Base-by-base conservation (phyloP, 768 basidiomycete species). In the Amanita jacksonii region DNA sequence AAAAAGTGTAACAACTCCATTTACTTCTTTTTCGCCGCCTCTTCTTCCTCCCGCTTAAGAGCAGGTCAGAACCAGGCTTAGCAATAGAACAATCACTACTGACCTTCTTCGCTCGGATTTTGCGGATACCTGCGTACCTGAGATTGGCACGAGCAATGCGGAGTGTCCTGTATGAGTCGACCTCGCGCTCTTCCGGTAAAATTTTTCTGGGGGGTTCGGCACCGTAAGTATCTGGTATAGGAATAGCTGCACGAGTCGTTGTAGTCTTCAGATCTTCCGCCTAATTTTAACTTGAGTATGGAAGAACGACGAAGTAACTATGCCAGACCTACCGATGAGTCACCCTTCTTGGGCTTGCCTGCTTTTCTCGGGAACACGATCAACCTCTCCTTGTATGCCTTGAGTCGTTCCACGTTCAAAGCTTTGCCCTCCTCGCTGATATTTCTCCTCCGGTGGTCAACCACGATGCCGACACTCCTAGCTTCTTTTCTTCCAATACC, bases 351-450 rank as follows among this genome's bases (percentile, higher is more conserved):
- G 60, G 87, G 81, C 72, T 97, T 97, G 65, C 79, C 75, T 52
- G 87, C 76, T 69, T 96, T 93, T 66, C 87, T 82, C 62, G 96
- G 93, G 85, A 96, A 97, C 68, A 99, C 85, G 55, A 98, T 84
- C 60, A 99, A 69, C 56, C 85, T 81, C 47, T 73, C 67, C 74
- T 91, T 91, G 84, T 98, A 98, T 30, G 84, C 85, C 67, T 86
- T 78, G 64, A 99, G 72, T 58, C 94, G 76, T 66, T 91, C 89
- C 39, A 97, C 86, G 66, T 99, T 99, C 61, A 96, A 57, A 59
- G 82, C 76, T 72, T 94, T 93, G 58, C 90, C 90, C 77, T 98
- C 93, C 70, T 92, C 93, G 62, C 86, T 91, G 66, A 91, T 63
- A 71, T 93, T 94, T 64, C 91, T 79, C 74, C 96, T 81, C 64